Conservation (phyloP, 192 early-diverging fungal species). For the Linnemannia zychae region DNA sequence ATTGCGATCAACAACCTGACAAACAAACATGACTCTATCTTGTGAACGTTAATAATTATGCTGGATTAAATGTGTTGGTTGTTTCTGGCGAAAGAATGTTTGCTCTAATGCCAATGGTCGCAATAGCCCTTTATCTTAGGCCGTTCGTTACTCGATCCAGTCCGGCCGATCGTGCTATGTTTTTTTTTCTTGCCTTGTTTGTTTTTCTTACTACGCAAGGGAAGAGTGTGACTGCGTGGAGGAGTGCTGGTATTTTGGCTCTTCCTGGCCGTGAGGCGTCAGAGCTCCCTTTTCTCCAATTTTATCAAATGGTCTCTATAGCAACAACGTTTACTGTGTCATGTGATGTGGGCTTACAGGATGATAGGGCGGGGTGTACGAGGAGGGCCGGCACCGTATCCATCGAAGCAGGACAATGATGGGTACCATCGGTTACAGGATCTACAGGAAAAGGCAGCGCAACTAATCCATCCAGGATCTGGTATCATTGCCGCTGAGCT, state of each 20-base stretch:
- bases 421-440: conserved; percentile 1
- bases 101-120: neutral
- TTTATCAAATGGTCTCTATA: conserved; percentile 10
- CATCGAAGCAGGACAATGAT: neutral
- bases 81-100: neutral
- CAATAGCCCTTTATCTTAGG: too few relatives aligned
- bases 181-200: neutral
- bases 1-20: neutral
- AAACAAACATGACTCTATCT: neutral
- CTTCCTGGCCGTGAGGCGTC: neutral
- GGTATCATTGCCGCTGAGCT: neutral
- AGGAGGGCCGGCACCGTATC: neutral
- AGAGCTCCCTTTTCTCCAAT: conserved; percentile 7
- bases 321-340: neutral
- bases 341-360: neutral
- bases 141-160: too few relatives aligned
- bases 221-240: neutral
- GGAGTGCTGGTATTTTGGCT: neutral
- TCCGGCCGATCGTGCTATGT: neutral
- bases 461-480: neutral
- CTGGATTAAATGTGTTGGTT: neutral
- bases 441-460: neutral
- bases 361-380: neutral
- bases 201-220: neutral
- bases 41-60: neutral